Conservation (phyloP, 805 yeast genomes). For the Kluyveromyces wickerhamii region DNA sequence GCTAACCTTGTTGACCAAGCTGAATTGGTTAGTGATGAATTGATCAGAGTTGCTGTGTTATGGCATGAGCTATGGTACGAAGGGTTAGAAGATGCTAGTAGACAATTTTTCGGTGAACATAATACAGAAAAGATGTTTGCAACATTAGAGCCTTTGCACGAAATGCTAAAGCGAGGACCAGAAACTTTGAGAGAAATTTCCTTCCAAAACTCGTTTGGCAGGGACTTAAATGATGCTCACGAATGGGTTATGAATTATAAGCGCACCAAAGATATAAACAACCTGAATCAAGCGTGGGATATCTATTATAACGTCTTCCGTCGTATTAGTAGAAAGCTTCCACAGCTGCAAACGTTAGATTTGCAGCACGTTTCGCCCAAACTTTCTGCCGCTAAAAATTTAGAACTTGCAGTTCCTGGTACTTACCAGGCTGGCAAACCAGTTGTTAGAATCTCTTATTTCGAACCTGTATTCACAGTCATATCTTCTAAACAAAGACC, state of each 20-base stretch:
- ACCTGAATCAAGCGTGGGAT: conserved; percentile 96
- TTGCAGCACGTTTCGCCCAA: conserved; percentile 92
- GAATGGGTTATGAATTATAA: conserved; percentile 88
- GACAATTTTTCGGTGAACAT: conserved; percentile 88
- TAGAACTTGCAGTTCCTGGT: conserved; percentile 90
- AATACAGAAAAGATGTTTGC: conserved; percentile 92
- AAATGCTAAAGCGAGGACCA: conserved; percentile 77
- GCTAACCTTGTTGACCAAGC: conserved; percentile 83
- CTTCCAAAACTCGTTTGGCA: conserved; percentile 86
- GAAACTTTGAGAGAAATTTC: conserved; percentile 90
- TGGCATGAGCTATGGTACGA: conserved; percentile 99
- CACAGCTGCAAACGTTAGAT: conserved; percentile 78
- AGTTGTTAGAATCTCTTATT: conserved; percentile 58
- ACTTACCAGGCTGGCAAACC: conserved; percentile 83
- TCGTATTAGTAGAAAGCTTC: conserved; percentile 79
- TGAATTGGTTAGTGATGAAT: conserved; percentile 85
- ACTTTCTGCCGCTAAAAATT: conserved; percentile 63
- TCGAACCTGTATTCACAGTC: conserved; percentile 78
- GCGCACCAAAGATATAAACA: conserved; percentile 76
- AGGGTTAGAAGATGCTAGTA: conserved; percentile 92
- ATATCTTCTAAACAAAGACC: conserved; percentile 96
- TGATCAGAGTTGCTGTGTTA: conserved; percentile 87
- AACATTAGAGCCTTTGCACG: conserved; percentile 82
- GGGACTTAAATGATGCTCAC: conserved; percentile 85
- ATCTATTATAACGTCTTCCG: conserved; percentile 90